Base-by-base conservation (phyloP, 805 yeast genomes). In the Ogataea pignaliae region DNA sequence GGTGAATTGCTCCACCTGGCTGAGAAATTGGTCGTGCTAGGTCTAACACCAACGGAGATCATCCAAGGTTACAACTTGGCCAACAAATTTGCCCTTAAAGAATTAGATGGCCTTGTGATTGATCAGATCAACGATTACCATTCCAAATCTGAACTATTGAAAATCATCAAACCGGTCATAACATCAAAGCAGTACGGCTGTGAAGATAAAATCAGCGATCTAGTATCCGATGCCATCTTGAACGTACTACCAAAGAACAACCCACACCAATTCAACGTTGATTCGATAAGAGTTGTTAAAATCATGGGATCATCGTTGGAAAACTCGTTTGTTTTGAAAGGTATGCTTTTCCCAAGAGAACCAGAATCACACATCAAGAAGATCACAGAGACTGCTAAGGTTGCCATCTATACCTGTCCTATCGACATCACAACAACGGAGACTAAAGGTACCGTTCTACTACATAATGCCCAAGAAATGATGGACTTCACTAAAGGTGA, bases 331-430 rank as follows among this genome's bases (percentile, higher is more conserved):
- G 98, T 93, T 42, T 73, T 93, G 51, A 88, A 86, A 68, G 99
- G 99, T 55, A 93, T 93, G 99, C 97, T 93, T 33, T 91, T 93
- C 76, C 95, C 95, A 54, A 79, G 95, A 57, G 96, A 89, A 65
- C 97, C 98, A n/a, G 98, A 91, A 65, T 95, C 97, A 13, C 82
- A 80, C 53, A 68, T 90, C 40, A 88, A 88, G 62, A 76, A 81
- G 49, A 70, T 85, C 45, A 63, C 57, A 10, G 58, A 65, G 37
- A 80, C 75, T 55, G 80, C 95, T 14, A 89, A 88, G 64, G 98
- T 93, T 37, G 99, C 87, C 10, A 90, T 89, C 2, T 93, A 75
- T 71, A 88, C 96, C 9, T 84, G 96, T 65, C 97, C 98, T 26
- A 80, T 93, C 43, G 99, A 93, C 68, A 88, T 88, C 48, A 84